Base-by-base conservation (phyloP, 148 eudicot species). In the Simmondsia chinensis region DNA sequence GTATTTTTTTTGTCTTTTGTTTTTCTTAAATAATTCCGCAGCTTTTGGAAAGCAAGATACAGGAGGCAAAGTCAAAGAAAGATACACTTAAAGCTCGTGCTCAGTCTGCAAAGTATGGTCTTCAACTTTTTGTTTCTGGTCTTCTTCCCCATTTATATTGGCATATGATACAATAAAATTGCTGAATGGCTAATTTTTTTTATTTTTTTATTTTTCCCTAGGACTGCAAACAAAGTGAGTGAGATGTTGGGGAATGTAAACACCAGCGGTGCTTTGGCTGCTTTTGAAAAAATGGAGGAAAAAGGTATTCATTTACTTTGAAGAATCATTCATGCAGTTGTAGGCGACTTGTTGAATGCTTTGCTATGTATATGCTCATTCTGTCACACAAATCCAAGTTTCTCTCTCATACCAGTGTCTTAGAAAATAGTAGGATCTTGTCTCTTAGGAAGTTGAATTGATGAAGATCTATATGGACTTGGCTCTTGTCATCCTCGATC, bases 261-360 rank as follows among this genome's bases (percentile, higher is more conserved):
- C 50, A 91, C 96, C 43, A 86, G 95, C 52, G 72, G 89, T 53
- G 99, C 99, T 55, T 95, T 91, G 65, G 75, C 94, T 9, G 95
- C 94, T 46, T 85, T 91, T 57, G 99, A 91, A 61, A 91, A 82
- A 73, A 91, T 91, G 99, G 99, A 91, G 57, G 99, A 85, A 64
- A 86, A 91, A 73, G 99, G 96, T 72, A 50, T 26, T 66, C 20
- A 4, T 43, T 46, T 24, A 17, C 18, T 31, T 21, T 24, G 7
- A 27, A 51, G 12, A 48, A 18, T 45, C 18, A 7, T 41, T 55
- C 19, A 31, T 21, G 9, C 21, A 32, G 4, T 19, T 20, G 17
- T 4, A 8, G 5, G 0, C 0, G 9, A 0, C n/a, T 20, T 20
- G 15, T 9, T 5, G 5, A 9, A 28, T 28, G 31, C 9, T 5